Base-by-base conservation (phyloP, 176 grass and related monocot genomes). In the Panicum miliaceum region DNA sequence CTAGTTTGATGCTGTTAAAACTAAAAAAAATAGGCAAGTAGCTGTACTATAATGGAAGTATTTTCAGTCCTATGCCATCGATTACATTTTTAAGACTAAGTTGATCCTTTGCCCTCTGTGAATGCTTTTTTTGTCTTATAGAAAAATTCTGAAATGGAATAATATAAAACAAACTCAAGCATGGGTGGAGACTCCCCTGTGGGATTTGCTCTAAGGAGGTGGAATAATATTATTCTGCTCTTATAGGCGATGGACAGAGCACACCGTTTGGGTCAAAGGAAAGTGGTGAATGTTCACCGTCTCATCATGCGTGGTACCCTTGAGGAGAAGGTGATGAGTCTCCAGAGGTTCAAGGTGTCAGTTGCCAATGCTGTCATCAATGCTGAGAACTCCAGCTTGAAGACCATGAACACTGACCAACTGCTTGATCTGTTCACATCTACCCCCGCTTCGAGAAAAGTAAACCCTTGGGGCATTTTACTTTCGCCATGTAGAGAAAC, bases 221-320 rank as follows among this genome's bases (percentile, higher is more conserved):
- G 40, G 12, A 71, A 1, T 56, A 82, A 59, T 68, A 29, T 48
- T 29, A 34, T 64, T 85, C 43, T 80, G 29, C 36, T 74, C 14
- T 65, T 86, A n/a, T 57, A 99, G 96, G 96, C 96, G 6, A 99
- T 99, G 96, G 96, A 99, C 84, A 99, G 96, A 89, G 96, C 91
- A 64, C 96, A 99, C 76, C 92, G 91, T 57, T 60, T 99, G 70
- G 96, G 96, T 53, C 96, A 99, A 82, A 89, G 88, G 60, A 96
- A 90, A 89, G 96, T 99, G 43, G 96, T 99, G 40, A 99, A 94
- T 75, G 96, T 99, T 59, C 96, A 99, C 81, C 91, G 96, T 64
- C 85, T 99, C 25, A 96, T 99, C 79, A 99, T 96, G 96, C 87
- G 93, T 6, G 93, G 96, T 71, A 99, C 93, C 68, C 79, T 99